A percentile compares a stretch with the other conserved stretches of the same genome.
Conservation (phyloP, 2,329 filamentous ascomycete genomes). For the Aspergillus tanneri region DNA sequence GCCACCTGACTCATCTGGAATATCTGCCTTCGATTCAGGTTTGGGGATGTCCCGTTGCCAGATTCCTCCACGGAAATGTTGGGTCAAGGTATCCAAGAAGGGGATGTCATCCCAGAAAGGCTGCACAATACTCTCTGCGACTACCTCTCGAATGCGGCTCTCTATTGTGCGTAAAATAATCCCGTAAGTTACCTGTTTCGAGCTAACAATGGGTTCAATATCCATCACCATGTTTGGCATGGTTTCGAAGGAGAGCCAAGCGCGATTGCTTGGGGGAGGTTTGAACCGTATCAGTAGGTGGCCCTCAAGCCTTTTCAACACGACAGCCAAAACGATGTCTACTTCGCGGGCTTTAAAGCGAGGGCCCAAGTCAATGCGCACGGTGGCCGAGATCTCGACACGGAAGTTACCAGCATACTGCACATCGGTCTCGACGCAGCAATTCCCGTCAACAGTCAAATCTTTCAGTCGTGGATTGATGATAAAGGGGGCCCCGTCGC, state of each 20-base stretch:
- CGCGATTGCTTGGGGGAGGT: slow-evolving; percentile 86
- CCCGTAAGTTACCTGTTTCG: slow-evolving; percentile 90
- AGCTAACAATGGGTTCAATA: slow-evolving; percentile 94
- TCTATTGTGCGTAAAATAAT: slow-evolving; percentile 92
- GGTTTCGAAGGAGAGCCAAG: slow-evolving; percentile 96
- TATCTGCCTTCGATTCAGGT: slow-evolving; percentile 37
- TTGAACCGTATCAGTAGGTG: slow-evolving; percentile 86
- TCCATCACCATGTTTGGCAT: slow-evolving; percentile 90
- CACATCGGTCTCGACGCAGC: slow-evolving; percentile 80
- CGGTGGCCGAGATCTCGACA: slow-evolving; percentile 87
- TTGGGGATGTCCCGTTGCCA: slow-evolving; percentile 57
- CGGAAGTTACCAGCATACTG: slow-evolving; percentile 87
- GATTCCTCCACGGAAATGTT: slow-evolving; percentile 81
- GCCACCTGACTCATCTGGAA: slow-evolving; percentile 36
- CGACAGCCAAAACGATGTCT: slow-evolving; percentile 80
- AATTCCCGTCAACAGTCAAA: slow-evolving; percentile 86
- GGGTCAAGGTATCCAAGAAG: slow-evolving; percentile 77
- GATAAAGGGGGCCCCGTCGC: slow-evolving; percentile 81
- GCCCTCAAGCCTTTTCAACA: slow-evolving; percentile 80
- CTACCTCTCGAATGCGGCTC: slow-evolving; percentile 87
- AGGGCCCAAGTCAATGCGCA: slow-evolving; percentile 82
- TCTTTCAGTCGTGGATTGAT: slow-evolving; percentile 87
- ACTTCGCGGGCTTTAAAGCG: slow-evolving; percentile 90
- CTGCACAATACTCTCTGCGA: slow-evolving; percentile 85
- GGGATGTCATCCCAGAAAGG: slow-evolving; percentile 97